Conservation (phyloP, 1,284 basidiomycete species). For the Cryptococcus neoformans region DNA sequence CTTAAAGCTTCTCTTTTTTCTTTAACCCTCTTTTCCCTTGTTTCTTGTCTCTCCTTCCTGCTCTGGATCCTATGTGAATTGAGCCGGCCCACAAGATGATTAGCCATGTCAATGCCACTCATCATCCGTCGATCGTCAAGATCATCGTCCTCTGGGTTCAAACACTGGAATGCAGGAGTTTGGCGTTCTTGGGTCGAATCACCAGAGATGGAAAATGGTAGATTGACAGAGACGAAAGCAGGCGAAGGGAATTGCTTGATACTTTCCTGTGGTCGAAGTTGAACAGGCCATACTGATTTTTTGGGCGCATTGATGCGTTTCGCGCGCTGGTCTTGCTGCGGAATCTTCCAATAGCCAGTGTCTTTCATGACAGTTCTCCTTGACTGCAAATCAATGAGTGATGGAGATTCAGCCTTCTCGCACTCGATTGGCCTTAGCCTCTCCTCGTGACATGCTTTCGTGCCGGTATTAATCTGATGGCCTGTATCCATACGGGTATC, state of each 20-base stretch:
- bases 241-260: neutral
- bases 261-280: neutral
- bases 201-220: neutral
- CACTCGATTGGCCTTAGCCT: too few relatives aligned
- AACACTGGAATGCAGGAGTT: neutral
- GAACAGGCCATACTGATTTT: neutral
- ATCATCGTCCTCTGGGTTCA: neutral
- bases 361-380: too few relatives aligned
- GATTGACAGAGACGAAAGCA: neutral
- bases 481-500: too few relatives aligned
- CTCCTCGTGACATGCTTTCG: too few relatives aligned
- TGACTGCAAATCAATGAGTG: too few relatives aligned
- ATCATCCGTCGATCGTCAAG: neutral
- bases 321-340: neutral
- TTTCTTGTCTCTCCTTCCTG: neutral
- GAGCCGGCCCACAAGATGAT: conserved; percentile 5
- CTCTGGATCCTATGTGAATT: neutral
- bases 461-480: too few relatives aligned
- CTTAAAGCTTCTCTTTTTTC: neutral
- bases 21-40: conserved; percentile 3
- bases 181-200: neutral
- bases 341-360: neutral
- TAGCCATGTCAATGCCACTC: conserved; percentile 7
- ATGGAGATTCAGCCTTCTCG: neutral
- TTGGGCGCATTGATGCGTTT: neutral